Evolutionary conservation across 2,329 filamentous ascomycete species (phyloP), one percentile per base, ranked within the genome.

Genomic region (Fusarium goolgardi): DNA sequence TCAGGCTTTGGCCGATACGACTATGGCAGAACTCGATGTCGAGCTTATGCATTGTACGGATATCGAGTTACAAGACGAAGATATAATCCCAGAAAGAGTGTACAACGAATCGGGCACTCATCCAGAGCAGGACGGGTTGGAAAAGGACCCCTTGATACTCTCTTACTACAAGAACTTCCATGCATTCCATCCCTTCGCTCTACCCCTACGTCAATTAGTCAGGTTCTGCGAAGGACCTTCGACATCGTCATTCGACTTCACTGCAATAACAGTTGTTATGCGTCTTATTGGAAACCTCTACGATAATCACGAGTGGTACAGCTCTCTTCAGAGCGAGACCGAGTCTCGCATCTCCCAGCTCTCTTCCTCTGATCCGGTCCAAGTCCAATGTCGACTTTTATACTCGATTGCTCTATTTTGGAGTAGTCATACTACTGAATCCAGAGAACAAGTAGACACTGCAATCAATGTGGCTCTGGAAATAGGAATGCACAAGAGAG

Each of bases 401-500:
- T 78, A 75, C 50, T 80, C 81, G 0, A 75, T 81, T 2, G 75
- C 72, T 2, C 40, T 78, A 1, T 81, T 81, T 34, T 81, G 78
- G 71, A 60, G 73, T 10, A 72, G 74, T 12, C 61, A 75, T 2
- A 72, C 72, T 8, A 35, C 57, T 1, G 63, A 73, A 10, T 71
- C 77, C 0, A 70, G 75, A 11, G 21, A 35, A 0, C 63, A 80
- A 31, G 73, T 81, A 53, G 78, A 83, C 13, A 78, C 80, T 16
- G 89, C 90, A 0, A 84, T 87, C 13, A 79, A 84, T 5, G 68
- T 91, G 34, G 89, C 89, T 1, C 11, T 91, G 3, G 82, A 87
- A 8, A 75, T 92, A 4, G 85, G 86, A 2, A 84, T 92, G 81
- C 83, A 91, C 58, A 81, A 80, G 2, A 77, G 79, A 21, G 81